Percentiles rank a stretch among this genome's conserved stretches.
Evolutionary conservation across 768 basidiomycete genomes (phyloP).

Genomic region (Calocybe indica): DNA sequence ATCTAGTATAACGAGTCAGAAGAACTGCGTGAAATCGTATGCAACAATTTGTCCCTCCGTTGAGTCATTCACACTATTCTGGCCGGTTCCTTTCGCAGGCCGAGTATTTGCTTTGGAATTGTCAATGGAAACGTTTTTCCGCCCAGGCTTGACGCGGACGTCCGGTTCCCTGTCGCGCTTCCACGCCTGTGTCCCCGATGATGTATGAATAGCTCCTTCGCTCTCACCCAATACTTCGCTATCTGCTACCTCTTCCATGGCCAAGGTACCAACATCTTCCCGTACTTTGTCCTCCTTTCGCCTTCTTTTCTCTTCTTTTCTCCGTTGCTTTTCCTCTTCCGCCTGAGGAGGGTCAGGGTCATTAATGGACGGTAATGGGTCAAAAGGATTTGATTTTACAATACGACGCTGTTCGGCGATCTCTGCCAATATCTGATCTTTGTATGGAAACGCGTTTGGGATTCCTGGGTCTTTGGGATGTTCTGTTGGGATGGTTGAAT

Average conservation of each 20-base stretch:
- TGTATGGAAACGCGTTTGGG: constrained; percentile 90
- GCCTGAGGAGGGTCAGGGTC: constrained; percentile 35
- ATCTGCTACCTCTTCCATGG: constrained; percentile 22
- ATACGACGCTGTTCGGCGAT: constrained; percentile 74
- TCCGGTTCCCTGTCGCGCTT: constrained; percentile 16
- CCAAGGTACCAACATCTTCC: constrained; percentile 18
- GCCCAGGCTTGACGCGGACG: too few species aligned
- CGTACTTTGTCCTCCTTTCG: constrained; percentile 16
- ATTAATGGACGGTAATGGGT: neutral
- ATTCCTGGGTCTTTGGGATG: constrained; percentile 89
- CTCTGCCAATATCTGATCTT: constrained; percentile 91
- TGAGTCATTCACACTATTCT: too few species aligned
- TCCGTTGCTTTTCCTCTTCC: constrained; percentile 68
- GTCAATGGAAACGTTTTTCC: too few species aligned
- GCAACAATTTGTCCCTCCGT: too few species aligned
- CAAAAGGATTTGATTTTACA: constrained; percentile 33
- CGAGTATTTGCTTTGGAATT: too few species aligned
- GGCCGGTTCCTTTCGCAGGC: too few species aligned
- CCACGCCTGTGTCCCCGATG: constrained; percentile 35
- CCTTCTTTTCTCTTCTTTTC: constrained; percentile 57
- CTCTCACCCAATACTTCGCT: constrained; percentile 40
- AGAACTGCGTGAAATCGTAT: too few species aligned
- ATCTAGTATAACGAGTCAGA: too few species aligned
- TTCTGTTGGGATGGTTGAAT: constrained; percentile 33
- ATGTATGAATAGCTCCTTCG: constrained; percentile 38